Evolutionary conservation across 768 basidiomycete species (phyloP).

Genomic region (Trametes cingulata): DNA sequence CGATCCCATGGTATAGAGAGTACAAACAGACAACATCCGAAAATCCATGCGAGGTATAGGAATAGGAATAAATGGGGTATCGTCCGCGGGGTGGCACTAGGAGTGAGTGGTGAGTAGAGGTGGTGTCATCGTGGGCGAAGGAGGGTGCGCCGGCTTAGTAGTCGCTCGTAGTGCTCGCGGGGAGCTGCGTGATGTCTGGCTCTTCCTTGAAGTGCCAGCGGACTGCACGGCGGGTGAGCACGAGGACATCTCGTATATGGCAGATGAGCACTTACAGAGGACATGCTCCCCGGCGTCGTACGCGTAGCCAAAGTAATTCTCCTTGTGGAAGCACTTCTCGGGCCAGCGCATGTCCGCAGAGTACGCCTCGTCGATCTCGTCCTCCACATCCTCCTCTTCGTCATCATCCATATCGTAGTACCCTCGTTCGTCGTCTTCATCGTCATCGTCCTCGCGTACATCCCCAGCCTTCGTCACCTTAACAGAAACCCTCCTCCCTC

Average conservation of each 20-base stretch:
- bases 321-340: conserved; percentile 28
- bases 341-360: conserved; percentile 36
- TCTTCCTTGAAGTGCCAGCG: conserved; percentile 26
- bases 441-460: conserved; percentile 14
- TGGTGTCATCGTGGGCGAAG: not conserved
- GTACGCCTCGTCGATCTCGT: conserved; percentile 23
- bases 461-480: conserved; percentile 17
- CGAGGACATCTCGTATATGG: not conserved
- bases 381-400: conserved; percentile 16
- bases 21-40: conserved; percentile 11
- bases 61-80: conserved; percentile 1
- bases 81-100: not conserved
- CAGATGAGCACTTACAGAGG: conserved; percentile 35
- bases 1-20: not conserved
- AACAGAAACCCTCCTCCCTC: not conserved
- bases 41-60: not conserved
- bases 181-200: conserved; percentile 23
- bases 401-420: conserved; percentile 12
- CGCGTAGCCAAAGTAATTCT: conserved; percentile 36
- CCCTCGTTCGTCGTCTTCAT: not conserved
- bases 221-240: conserved; percentile 16
- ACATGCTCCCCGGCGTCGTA: conserved; percentile 40
- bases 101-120: not conserved
- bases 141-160: not conserved
- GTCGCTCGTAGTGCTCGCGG: conserved; percentile 18